Percentiles rank a stretch among this genome's conserved stretches.
Conservation (phyloP, 352 stramenopile genomes). For the Phytopythium cucurbitacearum region DNA sequence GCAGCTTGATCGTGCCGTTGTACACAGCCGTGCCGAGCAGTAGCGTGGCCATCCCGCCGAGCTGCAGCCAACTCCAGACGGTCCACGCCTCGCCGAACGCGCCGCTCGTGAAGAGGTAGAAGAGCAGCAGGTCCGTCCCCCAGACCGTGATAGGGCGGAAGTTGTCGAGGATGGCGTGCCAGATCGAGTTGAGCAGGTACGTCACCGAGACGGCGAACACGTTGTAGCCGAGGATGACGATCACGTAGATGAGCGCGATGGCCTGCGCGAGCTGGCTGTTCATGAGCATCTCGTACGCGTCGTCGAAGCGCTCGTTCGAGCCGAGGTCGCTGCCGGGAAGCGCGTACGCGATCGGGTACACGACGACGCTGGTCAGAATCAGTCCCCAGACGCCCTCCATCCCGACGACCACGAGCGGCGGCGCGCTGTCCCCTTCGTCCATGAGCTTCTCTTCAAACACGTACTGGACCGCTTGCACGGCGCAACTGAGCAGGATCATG, state of each 20-base stretch:
- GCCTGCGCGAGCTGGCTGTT: slow-evolving; percentile 61
- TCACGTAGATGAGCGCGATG: slow-evolving; percentile 85
- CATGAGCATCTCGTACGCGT: slow-evolving; percentile 67
- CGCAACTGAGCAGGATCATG: slow-evolving; percentile 93
- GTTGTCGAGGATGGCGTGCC: slow-evolving; percentile 98
- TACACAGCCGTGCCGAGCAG: slow-evolving; percentile 96
- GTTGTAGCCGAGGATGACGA: slow-evolving; percentile 96
- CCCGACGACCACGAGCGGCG: slow-evolving; percentile 91
- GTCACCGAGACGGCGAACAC: slow-evolving; percentile 96
- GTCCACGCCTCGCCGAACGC: slow-evolving; percentile 95
- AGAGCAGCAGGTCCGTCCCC: slow-evolving; percentile 93
- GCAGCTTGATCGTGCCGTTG: slow-evolving; percentile 89
- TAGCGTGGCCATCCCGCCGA: slow-evolving; percentile 91
- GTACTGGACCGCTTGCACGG: slow-evolving; percentile 94
- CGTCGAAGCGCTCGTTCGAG: slow-evolving; percentile 91
- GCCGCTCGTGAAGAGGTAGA: slow-evolving; percentile 91
- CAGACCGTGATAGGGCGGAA: slow-evolving; percentile 97
- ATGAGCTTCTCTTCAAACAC: slow-evolving; percentile 98
- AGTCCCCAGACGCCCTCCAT: slow-evolving; percentile 97
- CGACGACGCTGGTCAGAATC: slow-evolving; percentile 88
- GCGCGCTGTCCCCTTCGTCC: slow-evolving; percentile 90
- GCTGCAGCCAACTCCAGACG: slow-evolving; percentile 92
- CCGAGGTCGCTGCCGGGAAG: slow-evolving; percentile 92
- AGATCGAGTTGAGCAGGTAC: slow-evolving; percentile 95
- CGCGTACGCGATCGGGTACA: slow-evolving; percentile 92